Base-by-base conservation (phyloP, 176 grass and related monocot species). In the Oropetium thomaeum region DNA sequence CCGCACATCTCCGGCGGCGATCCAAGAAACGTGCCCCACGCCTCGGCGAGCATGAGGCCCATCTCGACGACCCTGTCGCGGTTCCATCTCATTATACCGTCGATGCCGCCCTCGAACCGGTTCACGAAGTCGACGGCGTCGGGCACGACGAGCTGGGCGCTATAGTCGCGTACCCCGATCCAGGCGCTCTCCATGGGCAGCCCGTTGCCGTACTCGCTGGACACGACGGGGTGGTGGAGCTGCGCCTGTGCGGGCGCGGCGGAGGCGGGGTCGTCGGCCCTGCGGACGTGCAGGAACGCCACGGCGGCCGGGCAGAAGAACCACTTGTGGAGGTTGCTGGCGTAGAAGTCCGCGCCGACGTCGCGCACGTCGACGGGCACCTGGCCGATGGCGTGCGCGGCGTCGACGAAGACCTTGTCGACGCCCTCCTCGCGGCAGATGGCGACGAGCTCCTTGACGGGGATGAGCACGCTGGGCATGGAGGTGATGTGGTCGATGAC, bases 271-370 rank as follows among this genome's bases (percentile, higher is more conserved):
- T 75, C 64, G 23, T 53, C 60, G 30, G 81, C 87, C 29, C 86
- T 88, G 19, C 83, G 57, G 53, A 79, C 86, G 82, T 99, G 82
- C 48, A 99, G 68, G 61, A 99, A 99, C 0, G 96, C 96, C 15
- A 95, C 89, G 0, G 92, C 89, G 11, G 96, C 80, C 1, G 91
- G 96, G 48, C 91, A 95, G 39, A 99, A 99, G 81, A 99, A 90
- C 96, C 96, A 99, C 73, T 99, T 99, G 74, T 99, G 89, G 34
- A 99, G 89, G 62, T 99, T 99, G 79, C 91, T 99, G 57, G 96
- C 92, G 70, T 99, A 99, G 80, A 95, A 95, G 51, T 99, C 96
- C 5, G 96, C 96, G 20, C 89, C 96, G 37, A 99, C 90, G 30
- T 90, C 88, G 23, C 67, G 51, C 42, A 99, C 73, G 47, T 99